A percentile compares a stretch with the other conserved stretches of the same genome.
These are phyloP conservation scores for Vinca minor DNA, from an alignment of 257 asterid genomes.

Conservation along the genomic window DNA sequence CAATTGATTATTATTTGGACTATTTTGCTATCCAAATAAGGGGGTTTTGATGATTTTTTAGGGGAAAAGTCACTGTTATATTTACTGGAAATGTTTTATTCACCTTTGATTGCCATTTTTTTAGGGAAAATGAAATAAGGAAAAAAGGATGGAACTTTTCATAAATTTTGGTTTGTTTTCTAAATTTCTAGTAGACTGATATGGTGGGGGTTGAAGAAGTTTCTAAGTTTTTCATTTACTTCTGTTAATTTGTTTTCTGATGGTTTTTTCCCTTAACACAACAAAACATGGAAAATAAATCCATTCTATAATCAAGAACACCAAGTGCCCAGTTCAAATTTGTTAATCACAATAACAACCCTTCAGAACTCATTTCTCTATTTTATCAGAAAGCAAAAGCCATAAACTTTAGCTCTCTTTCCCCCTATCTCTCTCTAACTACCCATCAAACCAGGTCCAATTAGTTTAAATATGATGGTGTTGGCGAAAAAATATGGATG, in stretches of 20 bases:
- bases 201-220: not conserved
- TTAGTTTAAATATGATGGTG: too few relatives aligned
- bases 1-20: not conserved
- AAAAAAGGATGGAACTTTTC: not conserved
- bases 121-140: not conserved
- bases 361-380: conserved; percentile 12
- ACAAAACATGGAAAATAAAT: conserved; percentile 40
- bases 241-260: conserved; percentile 7
- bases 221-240: not conserved
- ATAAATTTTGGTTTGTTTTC: not conserved
- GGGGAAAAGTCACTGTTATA: not conserved
- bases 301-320: too few relatives aligned
- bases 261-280: conserved; percentile 47
- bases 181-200: not conserved
- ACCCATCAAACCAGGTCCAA: conserved; percentile 2
- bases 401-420: not conserved
- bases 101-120: not conserved
- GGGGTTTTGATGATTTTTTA: not conserved
- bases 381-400: conserved; percentile 2
- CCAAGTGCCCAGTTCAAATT: too few relatives aligned
- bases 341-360: conserved; percentile 4
- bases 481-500: too few relatives aligned
- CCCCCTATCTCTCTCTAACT: not conserved
- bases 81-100: not conserved
- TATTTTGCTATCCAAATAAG: not conserved